Evolutionary conservation across 768 basidiomycete species (phyloP).

Genomic region (Clitopilus passeckerianus): DNA sequence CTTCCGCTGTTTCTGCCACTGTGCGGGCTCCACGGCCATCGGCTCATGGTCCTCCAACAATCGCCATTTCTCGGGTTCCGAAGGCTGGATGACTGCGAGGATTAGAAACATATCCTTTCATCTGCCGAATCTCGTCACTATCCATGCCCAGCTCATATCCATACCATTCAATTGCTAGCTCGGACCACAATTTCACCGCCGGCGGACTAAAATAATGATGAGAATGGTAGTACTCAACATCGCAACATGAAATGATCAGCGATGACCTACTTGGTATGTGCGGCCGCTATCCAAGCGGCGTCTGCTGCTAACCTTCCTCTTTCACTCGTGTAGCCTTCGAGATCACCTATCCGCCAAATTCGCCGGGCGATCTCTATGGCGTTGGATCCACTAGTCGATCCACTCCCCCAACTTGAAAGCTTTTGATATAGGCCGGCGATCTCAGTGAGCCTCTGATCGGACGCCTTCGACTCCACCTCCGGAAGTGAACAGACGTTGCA

Average conservation of each 20-base stretch:
- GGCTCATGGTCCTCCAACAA: constrained; percentile 28
- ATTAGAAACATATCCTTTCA: constrained; percentile 22
- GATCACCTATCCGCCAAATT: constrained; percentile 55
- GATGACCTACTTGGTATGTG: constrained; percentile 55
- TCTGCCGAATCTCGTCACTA: constrained; percentile 40
- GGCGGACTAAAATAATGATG: constrained; percentile 26
- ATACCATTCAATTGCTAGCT: constrained; percentile 48
- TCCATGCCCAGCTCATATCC: constrained; percentile 51
- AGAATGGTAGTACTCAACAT: background rate
- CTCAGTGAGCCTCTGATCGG: constrained; percentile 42
- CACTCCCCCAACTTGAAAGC: constrained; percentile 45
- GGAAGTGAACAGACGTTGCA: constrained; percentile 57
- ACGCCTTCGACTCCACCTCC: constrained; percentile 37
- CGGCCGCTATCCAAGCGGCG: constrained; percentile 52
- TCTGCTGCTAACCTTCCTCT: constrained; percentile 60
- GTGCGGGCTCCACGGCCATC: constrained; percentile 1
- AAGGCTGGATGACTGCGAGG: constrained; percentile 45
- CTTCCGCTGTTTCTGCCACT: background rate
- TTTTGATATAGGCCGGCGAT: constrained; percentile 41
- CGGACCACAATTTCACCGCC: constrained; percentile 47
- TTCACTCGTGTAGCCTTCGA: constrained; percentile 66
- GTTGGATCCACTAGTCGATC: constrained; percentile 38
- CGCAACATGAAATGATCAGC: background rate
- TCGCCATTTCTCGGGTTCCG: constrained; percentile 32
- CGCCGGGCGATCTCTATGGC: constrained; percentile 41